Base-by-base conservation (phyloP, 768 basidiomycete species). In the Boletus reticuloceps region DNA sequence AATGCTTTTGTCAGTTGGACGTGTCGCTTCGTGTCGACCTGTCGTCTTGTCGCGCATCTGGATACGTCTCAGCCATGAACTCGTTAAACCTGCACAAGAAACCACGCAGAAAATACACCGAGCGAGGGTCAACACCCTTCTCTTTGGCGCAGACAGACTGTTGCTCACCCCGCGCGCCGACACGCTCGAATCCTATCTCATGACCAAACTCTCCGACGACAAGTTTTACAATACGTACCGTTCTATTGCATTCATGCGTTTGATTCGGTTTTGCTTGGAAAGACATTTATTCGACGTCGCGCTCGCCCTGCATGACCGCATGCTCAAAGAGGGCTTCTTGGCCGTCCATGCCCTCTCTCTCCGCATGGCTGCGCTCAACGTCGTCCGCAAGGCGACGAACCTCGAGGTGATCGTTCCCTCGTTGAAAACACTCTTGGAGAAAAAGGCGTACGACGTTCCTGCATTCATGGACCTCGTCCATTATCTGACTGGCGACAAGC, bases 201-300 rank as follows among this genome's bases (percentile, higher is more conserved):
- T 68, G 57, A 22, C 47, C 14, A 60, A 46, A 36, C 46, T 70
- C 36, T 68, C 68, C 16, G 60, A 62, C 34, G 31, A n/a, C 31
- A 60, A 57, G 42, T 70, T 68, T 25, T 42, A 70, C 55, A 72
- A 70, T 31, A 59, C 64, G 0, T 72, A 70, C 29, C 64, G 69
- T 10, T 51, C 61, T 32, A 37, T 41, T n/a, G 64, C 70, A 12
- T 81, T 74, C 58, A 74, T 76, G 55, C 69, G 67, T 19, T 61
- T 75, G 44, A 75, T 81, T 20, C 58, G 67, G 9, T 68, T 74
- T 19, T 75, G 82, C 45, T 62, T 84, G 22, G 65, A 74, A 17
- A 60, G 73, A 38, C 70, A 71, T 2, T 53, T 66, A 9, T 74
- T 77, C 50, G 59, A 62, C 13, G 67, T 73, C 34, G 82, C 83